These are phyloP conservation scores for Penicillium longicatenatum DNA, from an alignment of 495 filamentous ascomycete species.

Conservation along the genomic window DNA sequence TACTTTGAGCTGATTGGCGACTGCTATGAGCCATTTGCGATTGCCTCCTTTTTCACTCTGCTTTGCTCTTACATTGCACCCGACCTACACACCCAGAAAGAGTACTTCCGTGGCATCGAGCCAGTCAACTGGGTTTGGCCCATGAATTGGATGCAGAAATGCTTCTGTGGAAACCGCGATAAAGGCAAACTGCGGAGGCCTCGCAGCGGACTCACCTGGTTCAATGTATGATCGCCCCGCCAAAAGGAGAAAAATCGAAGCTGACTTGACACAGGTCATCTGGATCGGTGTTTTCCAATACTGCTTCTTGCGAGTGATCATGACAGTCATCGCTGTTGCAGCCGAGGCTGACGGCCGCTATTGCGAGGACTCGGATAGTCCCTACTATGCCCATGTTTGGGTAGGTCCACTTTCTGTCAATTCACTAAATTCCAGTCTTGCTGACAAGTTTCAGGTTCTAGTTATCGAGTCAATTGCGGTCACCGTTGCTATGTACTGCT, in stretches of 20 bases:
- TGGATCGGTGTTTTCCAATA: constrained; percentile 78
- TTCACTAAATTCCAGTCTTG: constrained; percentile 39
- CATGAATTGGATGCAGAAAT: constrained; percentile 55
- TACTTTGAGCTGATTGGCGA: constrained; percentile 71
- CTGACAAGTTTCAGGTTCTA: constrained; percentile 62
- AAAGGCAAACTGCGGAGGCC: constrained; percentile 61
- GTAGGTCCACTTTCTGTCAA: constrained; percentile 42
- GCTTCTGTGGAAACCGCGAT: constrained; percentile 52
- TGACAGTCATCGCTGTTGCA: constrained; percentile 56
- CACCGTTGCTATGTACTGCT: constrained; percentile 84
- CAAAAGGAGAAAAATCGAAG: background rate
- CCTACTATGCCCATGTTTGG: constrained; percentile 71
- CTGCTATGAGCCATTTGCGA: constrained; percentile 81
- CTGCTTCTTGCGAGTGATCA: constrained; percentile 68
- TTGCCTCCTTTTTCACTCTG: constrained; percentile 67
- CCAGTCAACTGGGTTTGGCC: constrained; percentile 68
- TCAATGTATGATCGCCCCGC: constrained; percentile 59
- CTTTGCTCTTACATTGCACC: constrained; percentile 72
- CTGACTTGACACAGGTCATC: constrained; percentile 50
- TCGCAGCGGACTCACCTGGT: constrained; percentile 84
- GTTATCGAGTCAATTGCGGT: constrained; percentile 72
- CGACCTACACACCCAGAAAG: constrained; percentile 69
- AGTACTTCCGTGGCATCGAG: constrained; percentile 66
- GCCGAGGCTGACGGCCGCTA: constrained; percentile 62
- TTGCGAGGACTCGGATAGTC: constrained; percentile 66